A percentile compares a stretch with the other conserved stretches of the same genome.
phyloP scores from a whole-genome alignment of 371 early-diverging fungal species.

The Rhizopus sp. region DNA sequence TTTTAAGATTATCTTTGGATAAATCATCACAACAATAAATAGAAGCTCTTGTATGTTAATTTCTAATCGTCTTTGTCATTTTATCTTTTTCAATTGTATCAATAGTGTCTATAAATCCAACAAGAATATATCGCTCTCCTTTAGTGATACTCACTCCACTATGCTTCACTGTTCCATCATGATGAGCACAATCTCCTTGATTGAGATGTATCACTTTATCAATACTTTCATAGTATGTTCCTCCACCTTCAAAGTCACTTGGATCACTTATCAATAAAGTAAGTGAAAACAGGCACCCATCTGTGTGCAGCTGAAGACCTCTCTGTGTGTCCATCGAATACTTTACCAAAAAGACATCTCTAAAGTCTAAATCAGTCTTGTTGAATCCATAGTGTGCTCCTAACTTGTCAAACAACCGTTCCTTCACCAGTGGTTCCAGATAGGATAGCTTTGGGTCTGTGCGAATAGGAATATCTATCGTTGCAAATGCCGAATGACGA shows the following conservation, averaged over 20 bases:
- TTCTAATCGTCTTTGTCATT: neutral
- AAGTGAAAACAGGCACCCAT: constrained; percentile 62
- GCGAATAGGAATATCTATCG: constrained; percentile 53
- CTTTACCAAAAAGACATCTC: constrained; percentile 61
- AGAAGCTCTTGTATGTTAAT: neutral
- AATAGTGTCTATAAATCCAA: constrained; percentile 61
- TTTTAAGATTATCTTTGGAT: neutral
- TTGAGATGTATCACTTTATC: constrained; percentile 26
- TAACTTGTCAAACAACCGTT: constrained; percentile 28
- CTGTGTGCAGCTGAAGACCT: constrained; percentile 52
- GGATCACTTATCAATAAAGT: constrained; percentile 54
- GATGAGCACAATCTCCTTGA: constrained; percentile 57
- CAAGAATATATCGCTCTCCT: constrained; percentile 52
- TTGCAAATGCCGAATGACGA: constrained; percentile 61
- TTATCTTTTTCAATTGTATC: constrained; percentile 43
- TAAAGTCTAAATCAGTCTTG: constrained; percentile 44
- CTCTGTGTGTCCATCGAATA: constrained; percentile 50
- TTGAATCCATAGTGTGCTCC: constrained; percentile 38
- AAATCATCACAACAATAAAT: neutral
- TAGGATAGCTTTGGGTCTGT: constrained; percentile 7
- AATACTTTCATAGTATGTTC: constrained; percentile 50
- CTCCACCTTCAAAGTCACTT: constrained; percentile 64
- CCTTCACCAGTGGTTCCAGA: constrained; percentile 23
- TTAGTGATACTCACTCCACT: constrained; percentile 48
- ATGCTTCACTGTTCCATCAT: constrained; percentile 54